Conservation (phyloP, 345 rosid species). For the Murraya koenigii region DNA sequence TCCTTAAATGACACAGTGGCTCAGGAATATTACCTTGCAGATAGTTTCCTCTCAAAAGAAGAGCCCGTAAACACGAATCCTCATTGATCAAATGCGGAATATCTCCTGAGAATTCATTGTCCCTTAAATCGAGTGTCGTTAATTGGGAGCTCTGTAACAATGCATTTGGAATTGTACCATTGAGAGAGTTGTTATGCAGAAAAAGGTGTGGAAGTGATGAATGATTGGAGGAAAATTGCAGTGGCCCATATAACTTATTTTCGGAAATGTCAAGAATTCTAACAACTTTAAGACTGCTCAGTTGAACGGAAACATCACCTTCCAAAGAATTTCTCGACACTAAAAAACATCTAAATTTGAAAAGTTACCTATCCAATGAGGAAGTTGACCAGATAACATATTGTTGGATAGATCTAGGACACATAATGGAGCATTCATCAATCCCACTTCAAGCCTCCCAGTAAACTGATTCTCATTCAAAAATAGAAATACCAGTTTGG, state of each 20-base stretch:
- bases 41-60: not conserved
- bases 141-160: not conserved
- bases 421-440: no score
- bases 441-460: no score
- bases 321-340: no score
- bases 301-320: not conserved
- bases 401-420: not conserved
- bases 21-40: not conserved
- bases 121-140: not conserved
- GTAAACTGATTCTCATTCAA: no score
- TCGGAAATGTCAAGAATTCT: no score
- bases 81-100: not conserved
- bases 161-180: not conserved
- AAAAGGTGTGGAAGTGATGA: not conserved
- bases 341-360: no score
- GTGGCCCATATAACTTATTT: no score
- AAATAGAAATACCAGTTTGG: no score
- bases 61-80: not conserved
- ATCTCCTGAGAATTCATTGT: not conserved
- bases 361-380: no score
- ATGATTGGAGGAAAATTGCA: not conserved
- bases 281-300: no score
- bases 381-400: not conserved
- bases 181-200: not conserved
- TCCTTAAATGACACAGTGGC: not conserved